phyloP scores from a whole-genome alignment of 139 green algal genomes.

The Chlamydomonas asymmetrica region DNA sequence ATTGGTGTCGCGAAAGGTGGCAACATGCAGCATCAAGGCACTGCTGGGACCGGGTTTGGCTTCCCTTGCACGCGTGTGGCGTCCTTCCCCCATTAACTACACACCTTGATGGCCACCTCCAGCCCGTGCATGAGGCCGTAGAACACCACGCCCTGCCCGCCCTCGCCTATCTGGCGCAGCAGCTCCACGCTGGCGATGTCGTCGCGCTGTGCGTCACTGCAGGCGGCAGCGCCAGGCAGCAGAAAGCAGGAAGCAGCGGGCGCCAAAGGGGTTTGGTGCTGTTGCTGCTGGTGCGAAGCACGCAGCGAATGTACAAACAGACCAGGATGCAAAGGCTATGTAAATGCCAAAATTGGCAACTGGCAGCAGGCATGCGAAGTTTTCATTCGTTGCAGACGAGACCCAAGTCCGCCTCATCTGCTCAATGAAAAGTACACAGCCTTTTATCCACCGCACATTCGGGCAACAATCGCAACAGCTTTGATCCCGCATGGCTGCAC shows the following conservation, averaged over 20 bases:
- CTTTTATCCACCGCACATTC: background rate
- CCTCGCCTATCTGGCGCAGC: conserved; percentile 20
- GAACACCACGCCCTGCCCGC: conserved; percentile 24
- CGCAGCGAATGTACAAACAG: background rate
- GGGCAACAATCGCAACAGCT: no score
- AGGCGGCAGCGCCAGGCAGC: no score
- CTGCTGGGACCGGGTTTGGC: no score
- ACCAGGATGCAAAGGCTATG: background rate
- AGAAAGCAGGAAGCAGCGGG: background rate
- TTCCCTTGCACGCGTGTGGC: no score
- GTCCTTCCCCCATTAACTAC: no score
- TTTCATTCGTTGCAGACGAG: background rate
- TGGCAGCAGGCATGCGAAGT: background rate
- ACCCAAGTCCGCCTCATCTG: background rate
- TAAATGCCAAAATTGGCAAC: background rate
- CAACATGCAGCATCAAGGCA: no score
- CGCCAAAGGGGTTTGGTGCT: background rate
- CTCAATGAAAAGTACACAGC: background rate
- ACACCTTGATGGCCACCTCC: conserved; percentile 28
- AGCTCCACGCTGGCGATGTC: conserved; percentile 18
- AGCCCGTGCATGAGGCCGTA: conserved; percentile 19
- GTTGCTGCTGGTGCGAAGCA: background rate
- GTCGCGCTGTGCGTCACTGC: conserved; percentile 13
- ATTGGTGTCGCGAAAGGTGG: no score
- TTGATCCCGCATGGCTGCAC: background rate